Conservation (phyloP, 83 land plant species). For the Diphasiastrum complanatum region DNA sequence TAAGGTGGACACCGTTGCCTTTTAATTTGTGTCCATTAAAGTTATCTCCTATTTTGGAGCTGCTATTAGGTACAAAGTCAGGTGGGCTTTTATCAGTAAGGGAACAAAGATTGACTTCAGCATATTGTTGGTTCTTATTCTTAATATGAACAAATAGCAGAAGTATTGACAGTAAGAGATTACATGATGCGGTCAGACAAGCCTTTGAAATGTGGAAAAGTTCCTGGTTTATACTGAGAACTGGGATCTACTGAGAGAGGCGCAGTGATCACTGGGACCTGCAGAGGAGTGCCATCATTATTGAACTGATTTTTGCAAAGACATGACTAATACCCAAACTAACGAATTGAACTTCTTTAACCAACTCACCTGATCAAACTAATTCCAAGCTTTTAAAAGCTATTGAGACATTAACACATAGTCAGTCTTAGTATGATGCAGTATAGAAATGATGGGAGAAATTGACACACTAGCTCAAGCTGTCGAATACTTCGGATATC, state of each 20-base stretch:
- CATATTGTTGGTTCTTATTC: too few species aligned
- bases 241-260: constrained; percentile 65
- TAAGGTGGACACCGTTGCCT: too few species aligned
- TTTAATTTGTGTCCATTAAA: too few species aligned
- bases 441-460: not conserved
- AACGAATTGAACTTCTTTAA: too few species aligned
- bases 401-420: constrained; percentile 1
- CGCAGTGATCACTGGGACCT: constrained; percentile 97
- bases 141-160: too few species aligned
- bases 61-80: too few species aligned
- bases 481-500: constrained; percentile 77
- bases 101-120: too few species aligned
- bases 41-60: too few species aligned
- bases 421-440: not conserved
- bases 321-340: not conserved
- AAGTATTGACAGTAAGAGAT: not conserved
- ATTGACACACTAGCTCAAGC: constrained; percentile 73
- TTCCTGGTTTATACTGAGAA: constrained; percentile 62
- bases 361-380: too few species aligned
- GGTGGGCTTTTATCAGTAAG: too few species aligned
- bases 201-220: constrained; percentile 78
- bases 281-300: constrained; percentile 9
- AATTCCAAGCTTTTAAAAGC: constrained; percentile 3
- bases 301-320: not conserved
- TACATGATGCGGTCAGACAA: constrained; percentile 66